Evolutionary conservation across 2,329 filamentous ascomycete species (phyloP).

Genomic region (Emmonsiellopsis sp.): DNA sequence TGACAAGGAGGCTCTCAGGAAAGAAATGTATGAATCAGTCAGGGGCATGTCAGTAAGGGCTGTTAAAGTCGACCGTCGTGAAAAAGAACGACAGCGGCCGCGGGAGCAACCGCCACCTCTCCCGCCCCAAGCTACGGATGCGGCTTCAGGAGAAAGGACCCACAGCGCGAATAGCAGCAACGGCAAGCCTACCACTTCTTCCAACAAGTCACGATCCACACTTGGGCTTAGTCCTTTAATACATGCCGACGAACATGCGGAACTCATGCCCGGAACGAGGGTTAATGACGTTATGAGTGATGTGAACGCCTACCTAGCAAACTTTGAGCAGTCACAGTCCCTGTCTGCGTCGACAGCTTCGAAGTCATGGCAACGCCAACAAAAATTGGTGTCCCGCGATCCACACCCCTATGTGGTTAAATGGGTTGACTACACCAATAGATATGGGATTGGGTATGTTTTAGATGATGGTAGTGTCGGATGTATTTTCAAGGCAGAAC

Average conservation of each 20-base stretch:
- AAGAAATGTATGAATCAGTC: constrained; percentile 1
- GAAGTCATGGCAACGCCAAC: constrained; percentile 18
- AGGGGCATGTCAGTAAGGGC: not conserved
- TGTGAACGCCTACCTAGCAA: constrained; percentile 30
- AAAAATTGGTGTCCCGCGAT: constrained; percentile 18
- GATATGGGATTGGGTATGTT: constrained; percentile 44
- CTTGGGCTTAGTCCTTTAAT: constrained; percentile 28
- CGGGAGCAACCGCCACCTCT: not conserved
- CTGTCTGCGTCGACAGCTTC: not conserved
- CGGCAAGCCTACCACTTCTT: constrained; percentile 5
- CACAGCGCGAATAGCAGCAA: not conserved
- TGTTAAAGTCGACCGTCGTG: not conserved
- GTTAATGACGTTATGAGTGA: constrained; percentile 30
- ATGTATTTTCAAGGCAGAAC: constrained; percentile 41
- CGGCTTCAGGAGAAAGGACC: not conserved
- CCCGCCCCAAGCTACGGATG: not conserved
- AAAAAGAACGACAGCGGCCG: not conserved
- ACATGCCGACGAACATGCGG: constrained; percentile 28
- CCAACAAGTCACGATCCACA: constrained; percentile 11
- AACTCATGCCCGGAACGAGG: constrained; percentile 31
- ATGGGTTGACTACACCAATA: constrained; percentile 46
- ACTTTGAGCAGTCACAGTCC: constrained; percentile 22
- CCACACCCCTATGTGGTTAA: constrained; percentile 42
- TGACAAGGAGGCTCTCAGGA: constrained; percentile 6
- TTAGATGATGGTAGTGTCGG: constrained; percentile 43